Evolutionary conservation across 2,329 filamentous ascomycete species (phyloP), one percentile per base, ranked within the genome.

Genomic region (Apiospora saccharicola): DNA sequence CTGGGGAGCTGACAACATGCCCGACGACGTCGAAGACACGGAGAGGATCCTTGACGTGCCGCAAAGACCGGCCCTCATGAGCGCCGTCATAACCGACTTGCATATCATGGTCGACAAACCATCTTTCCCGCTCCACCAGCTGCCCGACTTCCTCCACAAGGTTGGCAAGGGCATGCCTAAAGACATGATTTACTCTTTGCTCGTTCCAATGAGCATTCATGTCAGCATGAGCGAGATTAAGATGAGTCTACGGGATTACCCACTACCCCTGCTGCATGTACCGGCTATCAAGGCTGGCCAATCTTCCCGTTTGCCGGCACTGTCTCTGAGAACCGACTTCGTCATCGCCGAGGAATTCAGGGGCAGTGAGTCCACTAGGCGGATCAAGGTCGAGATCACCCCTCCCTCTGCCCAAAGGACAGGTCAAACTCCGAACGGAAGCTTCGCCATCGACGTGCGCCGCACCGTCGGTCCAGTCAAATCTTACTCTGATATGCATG

Each of bases 131-230:
- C 85, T 97, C 73, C 87, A 90, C 3, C 91, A 98, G 16, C 90
- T 96, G 71, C 93, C 96, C 0, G 89, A 93, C 22, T 99, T 97
- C 80, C 85, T 99, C 37, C 89, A 98, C 79, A 90, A 90, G 68
- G 92, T 98, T 72, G 96, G 96, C n/a, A 99, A 99, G 83, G 96
- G 96, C 0, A 97, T 99, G 90, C 96, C 96, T 0, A 88, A 90
- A 74, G 92, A 97, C 78, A 99, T 95, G 89, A 87, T 96, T 78
- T 99, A 98, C 80, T 91, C 94, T 13, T 86, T 99, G 26, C 87
- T 99, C 24, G 86, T 99, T 14, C 97, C 96, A 0, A 94, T 98
- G 91, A 93, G 93, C 81, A 88, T 99, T 2, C 91, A 94, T 75
- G 88, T 99, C 74, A 93, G 93, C 73, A 95, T 98, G 91, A 93